A percentile compares a stretch with the other conserved stretches of the same genome.
phyloP scores from a whole-genome alignment of 306 rosid genomes.

The Cajanus cajan region DNA sequence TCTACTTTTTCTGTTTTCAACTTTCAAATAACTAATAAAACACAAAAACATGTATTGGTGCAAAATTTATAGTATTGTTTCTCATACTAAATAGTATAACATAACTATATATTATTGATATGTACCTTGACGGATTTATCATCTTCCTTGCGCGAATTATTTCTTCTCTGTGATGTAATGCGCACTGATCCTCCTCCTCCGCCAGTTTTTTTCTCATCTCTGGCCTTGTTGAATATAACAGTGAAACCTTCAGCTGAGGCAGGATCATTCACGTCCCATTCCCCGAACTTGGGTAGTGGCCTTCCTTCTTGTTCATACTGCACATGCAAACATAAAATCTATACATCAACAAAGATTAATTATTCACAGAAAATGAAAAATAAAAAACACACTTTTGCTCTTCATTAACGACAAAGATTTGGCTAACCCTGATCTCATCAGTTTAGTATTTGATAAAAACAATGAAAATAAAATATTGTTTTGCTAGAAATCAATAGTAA shows the following conservation, averaged over 20 bases:
- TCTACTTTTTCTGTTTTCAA: not conserved
- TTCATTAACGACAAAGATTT: not conserved
- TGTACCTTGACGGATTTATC: conserved; percentile 50
- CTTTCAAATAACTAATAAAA: not conserved
- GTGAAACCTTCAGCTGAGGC: conserved; percentile 84
- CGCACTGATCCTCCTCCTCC: conserved; percentile 33
- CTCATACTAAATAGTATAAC: not conserved
- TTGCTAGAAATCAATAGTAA: not conserved
- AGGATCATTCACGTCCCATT: conserved; percentile 92
- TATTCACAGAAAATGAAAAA: not conserved
- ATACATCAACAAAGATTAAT: not conserved
- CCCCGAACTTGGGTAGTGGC: conserved; percentile 83
- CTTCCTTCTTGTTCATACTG: conserved; percentile 50
- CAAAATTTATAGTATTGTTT: not conserved
- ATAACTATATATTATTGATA: not conserved
- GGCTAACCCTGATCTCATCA: not conserved
- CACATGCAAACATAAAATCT: not conserved
- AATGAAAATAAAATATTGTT: not conserved
- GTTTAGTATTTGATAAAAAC: not conserved
- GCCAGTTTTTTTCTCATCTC: conserved; percentile 78
- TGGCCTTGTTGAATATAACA: conserved; percentile 77
- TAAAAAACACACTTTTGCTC: not conserved
- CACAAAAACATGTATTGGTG: not conserved
- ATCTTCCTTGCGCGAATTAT: conserved; percentile 32
- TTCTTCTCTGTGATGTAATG: conserved; percentile 30